Evolutionary conservation across 768 basidiomycete species (phyloP).

Genomic region (Boletellus sp.): DNA sequence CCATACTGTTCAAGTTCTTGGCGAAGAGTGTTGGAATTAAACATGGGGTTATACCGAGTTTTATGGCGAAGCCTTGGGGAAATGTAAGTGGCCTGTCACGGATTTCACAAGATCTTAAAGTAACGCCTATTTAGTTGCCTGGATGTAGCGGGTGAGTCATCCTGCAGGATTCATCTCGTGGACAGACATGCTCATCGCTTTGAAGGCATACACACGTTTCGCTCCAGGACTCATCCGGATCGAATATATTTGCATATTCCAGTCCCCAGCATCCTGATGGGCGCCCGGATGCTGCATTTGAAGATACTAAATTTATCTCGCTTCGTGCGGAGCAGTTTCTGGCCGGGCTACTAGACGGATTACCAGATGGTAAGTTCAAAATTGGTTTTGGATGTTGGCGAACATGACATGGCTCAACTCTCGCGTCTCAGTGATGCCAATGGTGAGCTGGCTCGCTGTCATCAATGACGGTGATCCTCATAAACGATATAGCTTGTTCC

Average conservation of each 20-base stretch:
- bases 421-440: slow-evolving; percentile 64
- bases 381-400: background rate
- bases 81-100: slow-evolving; percentile 51
- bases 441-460: slow-evolving; percentile 45
- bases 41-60: slow-evolving; percentile 85
- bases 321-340: slow-evolving; percentile 87
- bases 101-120: background rate
- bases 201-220: slow-evolving; percentile 89
- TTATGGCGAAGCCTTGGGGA: slow-evolving; percentile 98
- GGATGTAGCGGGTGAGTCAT: slow-evolving; percentile 83
- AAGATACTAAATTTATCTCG: slow-evolving; percentile 84
- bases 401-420: slow-evolving; percentile 1
- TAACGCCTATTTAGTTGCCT: slow-evolving; percentile 58
- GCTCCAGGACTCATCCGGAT: slow-evolving; percentile 61
- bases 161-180: slow-evolving; percentile 6
- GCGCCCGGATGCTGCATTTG: slow-evolving; percentile 63
- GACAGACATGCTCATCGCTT: slow-evolving; percentile 1
- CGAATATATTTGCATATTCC: slow-evolving; percentile 75
- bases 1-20: slow-evolving; percentile 86
- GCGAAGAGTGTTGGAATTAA: slow-evolving; percentile 92
- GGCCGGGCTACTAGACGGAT: slow-evolving; percentile 87
- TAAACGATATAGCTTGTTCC: slow-evolving; percentile 59
- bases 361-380: slow-evolving; percentile 69
- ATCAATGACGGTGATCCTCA: background rate
- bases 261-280: slow-evolving; percentile 59